Base-by-base conservation (phyloP, 768 basidiomycete species). In the Artomyces pyxidatus region DNA sequence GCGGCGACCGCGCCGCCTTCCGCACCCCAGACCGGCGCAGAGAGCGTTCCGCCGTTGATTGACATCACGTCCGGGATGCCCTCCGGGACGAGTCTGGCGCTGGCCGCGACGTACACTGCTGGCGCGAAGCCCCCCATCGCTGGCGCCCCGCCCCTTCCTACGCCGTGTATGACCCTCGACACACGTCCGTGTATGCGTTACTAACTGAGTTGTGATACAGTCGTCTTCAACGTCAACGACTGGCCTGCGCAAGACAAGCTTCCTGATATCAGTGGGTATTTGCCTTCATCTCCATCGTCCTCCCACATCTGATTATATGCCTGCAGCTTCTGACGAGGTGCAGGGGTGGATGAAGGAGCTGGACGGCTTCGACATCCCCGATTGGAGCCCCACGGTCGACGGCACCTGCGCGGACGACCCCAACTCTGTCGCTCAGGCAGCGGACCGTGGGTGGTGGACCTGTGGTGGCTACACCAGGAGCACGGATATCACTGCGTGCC, bases 401-500 rank as follows among this genome's bases (percentile, higher is more conserved):
- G 85, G 85, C n/a, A 75, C 81, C 1, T 93, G 90, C 62, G 68
- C 57, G 11, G 71, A 72, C 42, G 77, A 88, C 56, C 72, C 82
- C 21, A 62, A 58, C 6, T 76, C 78, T 4, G 78, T 76, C 4
- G 68, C 76, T 0, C 64, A 83, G 38, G 77, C 82, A 28, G 67
- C 75, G n/a, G 64, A 64, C 39, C 78, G 78, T 55, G 89, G 89
- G 38, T 94, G 90, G 90, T 94, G 90, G 90, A 88, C 91, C 25
- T 94, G 90, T 58, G 86, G 88, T 59, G 83, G 83, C 10, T 72
- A 71, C 57, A 81, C 81, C 12, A 73, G 83, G 7, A 44, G 37
- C 10, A 71, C 71, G 14, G 76, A 91, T 63, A 81, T 91, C 55
- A 72, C 75, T 35, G 62, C 74, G 10, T 91, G 88, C 62, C 83